Evolutionary conservation across 192 early-diverging fungal species (phyloP).

Genomic region (Helicostylum pulchrum): DNA sequence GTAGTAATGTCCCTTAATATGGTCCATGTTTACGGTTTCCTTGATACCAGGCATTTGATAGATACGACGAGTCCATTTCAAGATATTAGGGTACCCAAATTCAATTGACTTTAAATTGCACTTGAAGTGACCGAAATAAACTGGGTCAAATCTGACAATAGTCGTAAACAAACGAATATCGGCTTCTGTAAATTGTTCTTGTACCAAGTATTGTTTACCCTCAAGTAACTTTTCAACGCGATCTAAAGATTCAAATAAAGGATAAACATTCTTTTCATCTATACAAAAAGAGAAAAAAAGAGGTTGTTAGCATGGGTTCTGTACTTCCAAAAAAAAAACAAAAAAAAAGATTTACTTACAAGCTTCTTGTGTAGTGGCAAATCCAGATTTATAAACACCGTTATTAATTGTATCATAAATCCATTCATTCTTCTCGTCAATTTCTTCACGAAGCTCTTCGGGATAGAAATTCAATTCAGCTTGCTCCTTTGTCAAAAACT

Average conservation of each 20-base stretch:
- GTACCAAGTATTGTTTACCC: conserved; percentile 74
- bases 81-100: conserved; percentile 82
- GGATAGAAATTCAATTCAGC: conserved; percentile 81
- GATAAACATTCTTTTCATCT: conserved; percentile 70
- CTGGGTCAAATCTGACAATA: conserved; percentile 92
- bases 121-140: conserved; percentile 95
- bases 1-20: conserved; percentile 96
- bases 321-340: neutral
- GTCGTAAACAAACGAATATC: conserved; percentile 95
- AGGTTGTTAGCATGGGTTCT: too few species aligned
- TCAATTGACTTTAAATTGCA: conserved; percentile 85
- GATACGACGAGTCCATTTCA: conserved; percentile 78
- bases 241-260: conserved; percentile 78
- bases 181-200: conserved; percentile 83
- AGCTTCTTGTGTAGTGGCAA: conserved; percentile 82
- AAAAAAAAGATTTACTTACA: conserved; percentile 41
- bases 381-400: conserved; percentile 93
- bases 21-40: conserved; percentile 90
- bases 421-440: conserved; percentile 89
- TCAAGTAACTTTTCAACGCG: conserved; percentile 77
- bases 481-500: conserved; percentile 57
- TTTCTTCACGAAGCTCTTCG: conserved; percentile 62
- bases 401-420: conserved; percentile 95
- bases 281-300: conserved; percentile 1
- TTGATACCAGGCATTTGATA: conserved; percentile 78